phyloP scores from a whole-genome alignment of 192 early-diverging fungal genomes.

The Jimgerdemannia lactiflua region DNA sequence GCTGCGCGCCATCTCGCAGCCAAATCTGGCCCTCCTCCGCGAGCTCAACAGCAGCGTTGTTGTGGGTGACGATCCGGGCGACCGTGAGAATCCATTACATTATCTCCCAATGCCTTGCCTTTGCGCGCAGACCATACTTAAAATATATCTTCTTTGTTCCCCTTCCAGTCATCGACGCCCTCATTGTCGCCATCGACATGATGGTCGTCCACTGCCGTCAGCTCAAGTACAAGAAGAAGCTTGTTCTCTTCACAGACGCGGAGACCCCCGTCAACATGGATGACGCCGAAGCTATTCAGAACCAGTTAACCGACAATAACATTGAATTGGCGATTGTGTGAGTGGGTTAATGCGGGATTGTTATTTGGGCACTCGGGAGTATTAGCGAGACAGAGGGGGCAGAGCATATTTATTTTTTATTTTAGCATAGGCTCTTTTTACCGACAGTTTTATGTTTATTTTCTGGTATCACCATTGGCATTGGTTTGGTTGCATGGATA shows the following conservation, averaged over 20 bases:
- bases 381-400: too few relatives aligned
- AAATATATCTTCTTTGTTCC: background rate
- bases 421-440: background rate
- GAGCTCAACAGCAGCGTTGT: conserved; percentile 39
- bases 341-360: conserved; percentile 22
- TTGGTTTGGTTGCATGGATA: conserved; percentile 19
- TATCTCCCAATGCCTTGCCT: background rate
- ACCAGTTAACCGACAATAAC: conserved; percentile 19
- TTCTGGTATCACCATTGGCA: too few relatives aligned
- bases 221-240: conserved; percentile 64
- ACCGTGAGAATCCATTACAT: conserved; percentile 37
- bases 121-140: background rate
- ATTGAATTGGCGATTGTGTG: conserved; percentile 53
- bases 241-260: conserved; percentile 65
- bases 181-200: conserved; percentile 56
- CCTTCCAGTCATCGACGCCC: conserved; percentile 56
- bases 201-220: conserved; percentile 52
- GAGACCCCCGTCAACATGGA: conserved; percentile 42
- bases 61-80: conserved; percentile 41
- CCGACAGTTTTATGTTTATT: background rate
- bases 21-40: conserved; percentile 46
- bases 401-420: background rate
- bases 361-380: too few relatives aligned
- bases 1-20: conserved; percentile 26
- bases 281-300: conserved; percentile 31